Percentiles rank a stretch among this genome's conserved stretches.
Evolutionary conservation across 805 yeast species (phyloP).

Genomic region (Yarrowia alimentaria): DNA sequence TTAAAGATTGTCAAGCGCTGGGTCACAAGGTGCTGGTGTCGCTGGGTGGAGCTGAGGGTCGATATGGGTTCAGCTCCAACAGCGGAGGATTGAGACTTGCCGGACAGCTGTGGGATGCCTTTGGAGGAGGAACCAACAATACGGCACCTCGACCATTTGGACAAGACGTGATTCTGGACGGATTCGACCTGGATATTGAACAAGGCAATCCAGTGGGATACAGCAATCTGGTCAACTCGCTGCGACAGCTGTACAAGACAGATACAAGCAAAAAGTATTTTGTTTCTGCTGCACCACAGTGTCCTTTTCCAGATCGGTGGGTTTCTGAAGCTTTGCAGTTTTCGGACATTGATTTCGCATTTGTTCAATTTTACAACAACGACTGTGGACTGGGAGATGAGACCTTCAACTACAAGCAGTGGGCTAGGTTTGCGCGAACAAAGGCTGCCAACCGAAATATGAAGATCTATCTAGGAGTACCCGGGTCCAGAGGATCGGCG

Average conservation of each 20-base stretch:
- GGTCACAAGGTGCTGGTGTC: constrained; percentile 80
- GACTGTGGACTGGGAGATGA: constrained; percentile 52
- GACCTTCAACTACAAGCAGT: constrained; percentile 66
- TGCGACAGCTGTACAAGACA: constrained; percentile 44
- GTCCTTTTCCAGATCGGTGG: constrained; percentile 77
- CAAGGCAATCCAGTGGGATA: constrained; percentile 61
- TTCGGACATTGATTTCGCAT: constrained; percentile 73
- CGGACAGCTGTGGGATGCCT: constrained; percentile 50
- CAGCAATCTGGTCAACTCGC: constrained; percentile 54
- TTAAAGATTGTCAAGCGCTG: constrained; percentile 67
- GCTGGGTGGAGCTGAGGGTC: constrained; percentile 68
- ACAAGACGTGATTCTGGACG: constrained; percentile 72
- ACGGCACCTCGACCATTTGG: constrained; percentile 57
- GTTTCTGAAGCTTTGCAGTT: constrained; percentile 64
- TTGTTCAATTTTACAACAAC: constrained; percentile 88
- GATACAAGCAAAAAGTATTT: constrained; percentile 61
- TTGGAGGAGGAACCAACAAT: constrained; percentile 51
- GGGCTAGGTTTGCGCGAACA: constrained; percentile 62
- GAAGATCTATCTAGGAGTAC: constrained; percentile 71
- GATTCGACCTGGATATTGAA: constrained; percentile 77
- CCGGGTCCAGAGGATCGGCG: constrained; percentile 56
- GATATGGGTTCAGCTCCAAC: constrained; percentile 53
- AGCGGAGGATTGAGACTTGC: constrained; percentile 60
- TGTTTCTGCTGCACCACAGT: constrained; percentile 90
- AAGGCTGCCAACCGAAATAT: constrained; percentile 66